Conservation (phyloP, 495 filamentous ascomycete species). For the Gamarada debralockiae region DNA sequence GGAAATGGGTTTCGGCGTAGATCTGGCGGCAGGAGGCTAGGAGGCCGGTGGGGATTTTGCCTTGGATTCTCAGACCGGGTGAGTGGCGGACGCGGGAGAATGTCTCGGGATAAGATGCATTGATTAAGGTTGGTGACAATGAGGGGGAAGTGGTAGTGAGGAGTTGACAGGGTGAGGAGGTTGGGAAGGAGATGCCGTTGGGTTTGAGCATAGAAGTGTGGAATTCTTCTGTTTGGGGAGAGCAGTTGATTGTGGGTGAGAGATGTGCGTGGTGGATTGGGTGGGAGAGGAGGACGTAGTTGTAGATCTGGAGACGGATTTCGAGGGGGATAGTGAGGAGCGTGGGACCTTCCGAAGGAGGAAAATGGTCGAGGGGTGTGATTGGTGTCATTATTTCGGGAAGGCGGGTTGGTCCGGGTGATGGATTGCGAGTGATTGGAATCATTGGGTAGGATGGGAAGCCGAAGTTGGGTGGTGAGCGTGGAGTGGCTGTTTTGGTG, state of each 20-base stretch:
- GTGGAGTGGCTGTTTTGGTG: not conserved
- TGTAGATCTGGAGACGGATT: conserved; percentile 21
- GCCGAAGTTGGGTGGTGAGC: conserved; percentile 1
- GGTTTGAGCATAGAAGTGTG: conserved; percentile 1
- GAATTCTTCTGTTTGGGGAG: not conserved
- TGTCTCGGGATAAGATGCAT: too few species aligned
- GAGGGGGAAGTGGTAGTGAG: not conserved
- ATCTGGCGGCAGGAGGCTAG: conserved; percentile 9
- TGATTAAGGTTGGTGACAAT: not conserved
- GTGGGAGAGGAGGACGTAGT: conserved; percentile 9
- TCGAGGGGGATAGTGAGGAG: conserved; percentile 19
- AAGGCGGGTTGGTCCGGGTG: not conserved
- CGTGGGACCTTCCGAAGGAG: not conserved
- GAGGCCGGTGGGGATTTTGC: conserved; percentile 15
- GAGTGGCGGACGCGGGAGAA: not conserved
- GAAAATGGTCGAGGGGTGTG: not conserved
- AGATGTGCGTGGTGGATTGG: conserved; percentile 15
- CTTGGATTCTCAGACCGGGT: not conserved
- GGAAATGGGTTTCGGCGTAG: conserved; percentile 1
- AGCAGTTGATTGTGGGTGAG: conserved; percentile 1
- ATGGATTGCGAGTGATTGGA: too few species aligned
- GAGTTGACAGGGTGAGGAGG: not conserved
- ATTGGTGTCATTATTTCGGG: not conserved
- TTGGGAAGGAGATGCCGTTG: not conserved
- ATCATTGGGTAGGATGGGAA: not conserved